A percentile compares a stretch with the other conserved stretches of the same genome.
Evolutionary conservation across 148 eudicot species (phyloP).

Genomic region (Vaccinium darrowii): DNA sequence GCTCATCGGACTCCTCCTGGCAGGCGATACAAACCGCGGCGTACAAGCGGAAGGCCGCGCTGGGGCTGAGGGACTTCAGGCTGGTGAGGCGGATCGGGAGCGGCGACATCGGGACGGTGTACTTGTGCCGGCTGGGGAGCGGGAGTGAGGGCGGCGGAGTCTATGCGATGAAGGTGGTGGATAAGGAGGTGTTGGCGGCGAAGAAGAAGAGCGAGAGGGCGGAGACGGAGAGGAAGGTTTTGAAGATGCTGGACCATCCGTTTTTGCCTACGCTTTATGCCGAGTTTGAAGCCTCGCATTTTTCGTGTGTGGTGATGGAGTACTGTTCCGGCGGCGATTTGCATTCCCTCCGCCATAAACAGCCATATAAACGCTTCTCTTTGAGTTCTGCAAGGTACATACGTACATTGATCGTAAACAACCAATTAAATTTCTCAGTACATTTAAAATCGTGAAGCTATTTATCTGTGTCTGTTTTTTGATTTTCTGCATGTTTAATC

Average conservation of each 20-base stretch:
- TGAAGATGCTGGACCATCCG: constrained; percentile 70
- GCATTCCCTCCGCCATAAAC: constrained; percentile 64
- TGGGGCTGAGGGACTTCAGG: constrained; percentile 52
- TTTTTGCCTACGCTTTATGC: constrained; percentile 75
- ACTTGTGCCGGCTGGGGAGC: constrained; percentile 50
- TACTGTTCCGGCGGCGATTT: constrained; percentile 81
- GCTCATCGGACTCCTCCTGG: constrained; percentile 79
- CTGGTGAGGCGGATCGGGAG: constrained; percentile 65
- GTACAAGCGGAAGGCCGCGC: constrained; percentile 19
- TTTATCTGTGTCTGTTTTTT: neutral
- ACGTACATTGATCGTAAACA: no score
- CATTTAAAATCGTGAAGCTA: no score
- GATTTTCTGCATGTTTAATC: neutral
- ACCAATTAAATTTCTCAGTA: no score
- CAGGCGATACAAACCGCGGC: constrained; percentile 49
- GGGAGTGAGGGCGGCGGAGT: constrained; percentile 28
- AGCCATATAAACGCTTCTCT: constrained; percentile 63
- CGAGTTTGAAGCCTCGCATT: constrained; percentile 69
- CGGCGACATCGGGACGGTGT: constrained; percentile 88
- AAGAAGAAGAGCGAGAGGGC: constrained; percentile 71
- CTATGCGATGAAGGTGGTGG: constrained; percentile 91
- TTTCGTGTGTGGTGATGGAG: constrained; percentile 88
- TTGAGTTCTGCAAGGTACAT: constrained; percentile 65
- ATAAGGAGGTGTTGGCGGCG: constrained; percentile 39
- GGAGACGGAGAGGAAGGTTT: constrained; percentile 64